Base-by-base conservation (phyloP, 768 basidiomycete genomes). In the Chlorophyllum brunneum region DNA sequence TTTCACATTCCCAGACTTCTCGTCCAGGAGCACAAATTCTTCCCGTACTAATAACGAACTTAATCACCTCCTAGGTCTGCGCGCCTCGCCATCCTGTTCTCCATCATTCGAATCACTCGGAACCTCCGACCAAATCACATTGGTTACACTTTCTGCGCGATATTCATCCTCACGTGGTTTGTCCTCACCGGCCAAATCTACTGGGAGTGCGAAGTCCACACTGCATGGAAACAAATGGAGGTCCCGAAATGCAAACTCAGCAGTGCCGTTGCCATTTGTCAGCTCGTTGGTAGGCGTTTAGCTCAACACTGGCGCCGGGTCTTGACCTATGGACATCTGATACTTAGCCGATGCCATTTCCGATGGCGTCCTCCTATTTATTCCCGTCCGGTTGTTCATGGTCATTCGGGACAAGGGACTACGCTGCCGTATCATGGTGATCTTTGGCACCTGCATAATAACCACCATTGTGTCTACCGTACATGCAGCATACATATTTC, bases 401-500 rank as follows among this genome's bases (percentile, higher is more conserved):
- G 64, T 67, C 18, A 66, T 81, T 24, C 66, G 63, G n/a, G 71
- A 74, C 44, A 65, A 60, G 11, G 56, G 54, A 18, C 58, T 79
- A 2, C 72, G 75, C 4, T 62, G 67, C 2, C 70, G 71, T 13
- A 68, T 76, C 54, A 58, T n/a, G n/a, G n/a, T 79, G 49, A 77
- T 80, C 43, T 81, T 83, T 61, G 80, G 80, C 8, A 72, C 81
- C 6, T 78, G 78, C 44, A 29, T 80, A 48, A 61, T 75, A 43
- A 80, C 78, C 4, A 80, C 73, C 4, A 59, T 75, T 34, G 71
- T 71, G 22, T 73, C 73, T 5, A 58, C 74, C 13, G 72, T 79
- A 2, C 79, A 79, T 44, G 75, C 74, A 0, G 60, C 65, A 20
- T 70, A 71, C 56, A 72, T 82, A 48, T 61, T 73, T 23, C 59